Conservation (phyloP, 768 basidiomycete species). For the Gloeopeniophorella convolvens region DNA sequence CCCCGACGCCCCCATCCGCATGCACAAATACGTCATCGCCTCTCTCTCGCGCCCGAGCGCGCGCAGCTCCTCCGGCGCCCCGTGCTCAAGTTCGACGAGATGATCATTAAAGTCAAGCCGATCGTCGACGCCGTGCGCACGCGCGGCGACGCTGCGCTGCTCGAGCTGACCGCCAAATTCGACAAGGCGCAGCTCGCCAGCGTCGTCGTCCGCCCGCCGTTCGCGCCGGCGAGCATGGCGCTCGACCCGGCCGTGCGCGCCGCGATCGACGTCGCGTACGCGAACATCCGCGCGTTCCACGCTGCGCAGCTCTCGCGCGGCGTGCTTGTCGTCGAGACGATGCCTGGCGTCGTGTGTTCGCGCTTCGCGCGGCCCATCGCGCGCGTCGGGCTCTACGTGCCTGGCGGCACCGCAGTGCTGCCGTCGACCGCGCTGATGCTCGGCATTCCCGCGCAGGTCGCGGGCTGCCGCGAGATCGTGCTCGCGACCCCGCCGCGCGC, state of each 20-base stretch:
- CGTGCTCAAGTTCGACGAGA: constrained; percentile 79
- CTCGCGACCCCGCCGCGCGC: constrained; percentile 93
- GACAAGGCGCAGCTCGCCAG: constrained; percentile 72
- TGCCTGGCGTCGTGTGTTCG: constrained; percentile 95
- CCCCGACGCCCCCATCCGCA: constrained; percentile 51
- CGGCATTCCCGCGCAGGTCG: constrained; percentile 95
- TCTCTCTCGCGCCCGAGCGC: constrained; percentile 45
- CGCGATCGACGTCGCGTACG: constrained; percentile 88
- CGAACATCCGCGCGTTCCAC: constrained; percentile 89
- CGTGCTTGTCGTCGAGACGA: constrained; percentile 83
- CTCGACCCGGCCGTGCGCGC: constrained; percentile 58
- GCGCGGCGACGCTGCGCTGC: constrained; percentile 80
- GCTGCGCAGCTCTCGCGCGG: constrained; percentile 72
- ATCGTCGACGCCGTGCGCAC: constrained; percentile 84
- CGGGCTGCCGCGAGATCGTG: constrained; percentile 87
- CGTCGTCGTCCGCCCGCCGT: constrained; percentile 76
- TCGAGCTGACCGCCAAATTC: constrained; percentile 88
- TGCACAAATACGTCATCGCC: constrained; percentile 67
- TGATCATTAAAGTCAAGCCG: constrained; percentile 90
- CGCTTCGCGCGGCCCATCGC: constrained; percentile 94
- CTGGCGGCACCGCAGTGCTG: constrained; percentile 93
- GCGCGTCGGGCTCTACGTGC: constrained; percentile 93
- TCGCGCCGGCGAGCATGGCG: constrained; percentile 53
- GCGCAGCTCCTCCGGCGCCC: constrained; percentile 75
- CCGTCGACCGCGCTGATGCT: constrained; percentile 98